Percentiles rank a stretch among this genome's conserved stretches.
phyloP scores from a whole-genome alignment of 129 eudicot genomes.

The Mikania micrantha region DNA sequence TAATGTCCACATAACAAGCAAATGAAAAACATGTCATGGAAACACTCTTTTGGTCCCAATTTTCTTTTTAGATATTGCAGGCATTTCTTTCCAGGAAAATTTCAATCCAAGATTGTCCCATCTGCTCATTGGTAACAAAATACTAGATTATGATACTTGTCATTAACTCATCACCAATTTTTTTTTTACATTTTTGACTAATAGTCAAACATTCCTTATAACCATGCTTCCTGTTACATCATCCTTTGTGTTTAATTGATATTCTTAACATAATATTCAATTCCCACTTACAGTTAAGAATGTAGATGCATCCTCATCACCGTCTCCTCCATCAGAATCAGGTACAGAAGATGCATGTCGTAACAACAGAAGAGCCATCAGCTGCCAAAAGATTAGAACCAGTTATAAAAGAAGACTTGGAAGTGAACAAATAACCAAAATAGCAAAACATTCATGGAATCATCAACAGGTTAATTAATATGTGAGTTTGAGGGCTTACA shows the following conservation, averaged over 20 bases:
- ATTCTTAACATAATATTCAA: conserved; percentile 1
- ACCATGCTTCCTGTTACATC: neutral
- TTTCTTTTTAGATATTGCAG: too few relatives aligned
- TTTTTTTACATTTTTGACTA: neutral
- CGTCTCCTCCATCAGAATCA: conserved; percentile 59
- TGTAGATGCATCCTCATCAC: conserved; percentile 69
- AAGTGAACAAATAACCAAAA: neutral
- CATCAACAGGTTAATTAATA: neutral
- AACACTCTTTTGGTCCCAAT: too few relatives aligned
- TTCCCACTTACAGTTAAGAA: conserved; percentile 72
- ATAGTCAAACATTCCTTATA: neutral
- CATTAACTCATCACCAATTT: too few relatives aligned
- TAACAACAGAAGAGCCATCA: conserved; percentile 83
- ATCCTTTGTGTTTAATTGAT: neutral
- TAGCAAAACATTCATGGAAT: neutral
- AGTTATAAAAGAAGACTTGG: neutral
- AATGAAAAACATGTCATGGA: too few relatives aligned
- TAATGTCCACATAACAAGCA: neutral
- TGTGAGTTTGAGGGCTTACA: conserved; percentile 38
- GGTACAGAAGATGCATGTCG: conserved; percentile 69
- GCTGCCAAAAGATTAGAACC: conserved; percentile 34
- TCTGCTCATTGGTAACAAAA: too few relatives aligned
- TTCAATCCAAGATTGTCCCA: too few relatives aligned
- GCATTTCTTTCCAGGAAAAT: too few relatives aligned
- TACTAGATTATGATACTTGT: too few relatives aligned